Evolutionary conservation across 75 land plant species (phyloP), one percentile per base, ranked within the genome.

Genomic region (Azolla pinnata): DNA sequence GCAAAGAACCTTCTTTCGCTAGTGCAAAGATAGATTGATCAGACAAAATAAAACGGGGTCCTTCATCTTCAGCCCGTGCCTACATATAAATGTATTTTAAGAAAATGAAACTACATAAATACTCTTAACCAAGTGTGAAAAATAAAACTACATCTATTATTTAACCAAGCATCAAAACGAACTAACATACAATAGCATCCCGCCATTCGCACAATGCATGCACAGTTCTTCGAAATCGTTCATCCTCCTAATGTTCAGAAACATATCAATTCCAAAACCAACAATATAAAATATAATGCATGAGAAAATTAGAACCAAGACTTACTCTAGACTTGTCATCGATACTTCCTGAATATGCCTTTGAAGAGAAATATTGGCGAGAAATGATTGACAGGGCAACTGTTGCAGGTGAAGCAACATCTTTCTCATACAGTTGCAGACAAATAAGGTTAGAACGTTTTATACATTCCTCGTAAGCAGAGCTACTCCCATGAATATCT

Each of bases 41-140:
- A 16, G 99, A 89, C 47, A 95, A 57, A 20, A 95, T 82, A 76
- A 61, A 86, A 55, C 83, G 81, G 60, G 83, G 75, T 57, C 83
- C 81, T 57, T 89, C 96, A 89, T 95, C 99, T 74, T 90, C 88
- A 14, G 70, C 44, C 32, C 99, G 84, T 35, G 99, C 99, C 99
- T 95, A 79, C 54, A 65, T 8, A 44, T 18, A 19, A 35, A 33
- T 12, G 12, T 35, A 5, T 5, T 5, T 35, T 35, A 35, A 52
- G 29, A 2, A 24, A 29, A 3, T 3, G 28, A 24, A 2, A 27
- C 4, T 52, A 3, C 24, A 26, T 24, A 2, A 7, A 48, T 48
- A 14, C 3, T 3, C 14, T 48, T 48, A 3, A 48, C 19, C 18
- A 7, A 48, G 12, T 35, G 10, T 5, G 40, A 35, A 35, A 5